A percentile compares a stretch with the other conserved stretches of the same genome.
phyloP scores from a whole-genome alignment of 73 alveolate species.

The Durusdinium trenchii region DNA sequence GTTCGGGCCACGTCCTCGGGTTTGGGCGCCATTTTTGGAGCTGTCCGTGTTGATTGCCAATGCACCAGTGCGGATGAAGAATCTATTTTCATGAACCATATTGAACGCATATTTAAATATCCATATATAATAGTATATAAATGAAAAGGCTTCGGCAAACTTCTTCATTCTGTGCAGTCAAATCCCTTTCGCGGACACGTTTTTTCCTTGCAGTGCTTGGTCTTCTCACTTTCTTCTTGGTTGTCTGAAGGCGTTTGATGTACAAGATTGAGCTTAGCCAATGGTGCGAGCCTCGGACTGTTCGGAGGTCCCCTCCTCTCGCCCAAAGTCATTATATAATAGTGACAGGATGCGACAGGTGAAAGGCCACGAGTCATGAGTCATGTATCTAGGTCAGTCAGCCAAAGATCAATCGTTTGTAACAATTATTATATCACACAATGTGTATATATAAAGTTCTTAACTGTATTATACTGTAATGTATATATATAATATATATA shows the following conservation, averaged over 20 bases:
- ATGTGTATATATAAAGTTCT: neutral
- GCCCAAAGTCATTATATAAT: neutral
- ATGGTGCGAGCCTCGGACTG: slow-evolving; percentile 18
- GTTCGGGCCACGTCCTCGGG: slow-evolving; percentile 43
- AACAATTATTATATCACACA: neutral
- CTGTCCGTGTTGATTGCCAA: neutral
- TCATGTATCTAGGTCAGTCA: neutral
- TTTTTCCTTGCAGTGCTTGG: neutral
- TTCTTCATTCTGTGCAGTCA: neutral
- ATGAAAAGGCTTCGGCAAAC: neutral
- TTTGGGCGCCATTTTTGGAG: neutral
- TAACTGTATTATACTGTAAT: neutral
- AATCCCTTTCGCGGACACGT: neutral
- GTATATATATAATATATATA: neutral
- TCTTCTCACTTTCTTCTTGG: neutral
- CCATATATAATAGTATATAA: no score
- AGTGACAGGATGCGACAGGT: no score
- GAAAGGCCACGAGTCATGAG: neutral
- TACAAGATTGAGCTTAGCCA: slow-evolving; percentile 92
- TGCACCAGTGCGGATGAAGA: neutral
- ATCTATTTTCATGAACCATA: no score
- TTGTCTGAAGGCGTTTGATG: slow-evolving; percentile 60
- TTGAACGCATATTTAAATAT: no score
- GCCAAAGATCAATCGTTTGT: neutral
- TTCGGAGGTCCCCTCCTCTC: neutral